Evolutionary conservation across 257 asterid genomes (phyloP), one percentile per base, ranked within the genome.

Genomic region (Linderniella brevidens): DNA sequence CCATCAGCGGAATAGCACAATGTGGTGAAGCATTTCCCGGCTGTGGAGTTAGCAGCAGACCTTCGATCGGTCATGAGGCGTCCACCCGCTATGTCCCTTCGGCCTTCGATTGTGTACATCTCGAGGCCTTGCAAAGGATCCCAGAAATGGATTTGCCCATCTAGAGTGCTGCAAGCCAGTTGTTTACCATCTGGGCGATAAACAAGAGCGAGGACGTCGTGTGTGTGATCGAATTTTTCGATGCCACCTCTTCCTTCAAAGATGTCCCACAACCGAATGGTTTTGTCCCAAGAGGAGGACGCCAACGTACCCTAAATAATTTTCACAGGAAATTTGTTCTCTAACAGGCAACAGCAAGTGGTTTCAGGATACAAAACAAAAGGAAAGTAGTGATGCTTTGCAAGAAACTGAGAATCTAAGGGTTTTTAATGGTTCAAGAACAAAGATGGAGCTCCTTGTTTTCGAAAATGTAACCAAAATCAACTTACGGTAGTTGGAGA

Each of bases 41-140:
- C 76, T 42, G 80, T 59, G 25, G 94, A 80, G 69, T 80, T 88
- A 17, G 94, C 93, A 63, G 96, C 84, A 14, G 95, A 69, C 60
- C 93, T 73, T 18, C 96, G 92, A 77, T 90, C 98, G 44, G 93
- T 74, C 98, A 85, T 79, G 60, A 90, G 88, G 46, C 98, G 98
- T 20, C 98, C 98, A 58, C 98, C 98, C 17, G 98, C 78, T 73
- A 90, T 79, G 66, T 90, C 98, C 46, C 98, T 72, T 39, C 94
- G 93, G 42, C 98, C 98, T 69, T 90, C 98, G 64, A 90, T 85
- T 14, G 96, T 68, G 66, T 72, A 79, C 92, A 90, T 76, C 60
- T 84, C 72, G 67, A 71, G 14, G 42, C 93, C 96, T 62, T 85
- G 77, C 43, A 76, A 6, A 46, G 98, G 82, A 64, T 90, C 98